A percentile compares a stretch with the other conserved stretches of the same genome.
phyloP scores from a whole-genome alignment of 257 asterid genomes.

The Hygrophila difformis region DNA sequence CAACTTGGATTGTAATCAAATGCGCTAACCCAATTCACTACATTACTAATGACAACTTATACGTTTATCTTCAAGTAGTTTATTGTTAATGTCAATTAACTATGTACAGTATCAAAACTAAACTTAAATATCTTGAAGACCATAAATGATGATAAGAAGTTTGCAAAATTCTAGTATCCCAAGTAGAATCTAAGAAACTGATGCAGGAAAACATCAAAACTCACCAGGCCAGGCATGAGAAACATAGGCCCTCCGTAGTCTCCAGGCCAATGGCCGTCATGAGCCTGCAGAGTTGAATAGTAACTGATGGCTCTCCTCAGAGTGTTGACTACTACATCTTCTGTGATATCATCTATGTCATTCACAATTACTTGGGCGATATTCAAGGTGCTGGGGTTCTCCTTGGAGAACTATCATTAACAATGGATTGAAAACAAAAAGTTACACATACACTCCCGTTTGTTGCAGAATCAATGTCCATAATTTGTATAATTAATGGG shows the following conservation, averaged over 20 bases:
- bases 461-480: too few species aligned
- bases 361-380: conserved; percentile 71
- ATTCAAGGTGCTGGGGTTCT: conserved; percentile 32
- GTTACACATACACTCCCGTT: background rate
- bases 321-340: conserved; percentile 56
- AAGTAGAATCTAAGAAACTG: too few species aligned
- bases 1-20: background rate
- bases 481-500: too few species aligned
- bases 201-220: conserved; percentile 14
- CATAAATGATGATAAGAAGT: too few species aligned
- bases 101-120: too few species aligned
- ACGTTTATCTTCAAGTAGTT: too few species aligned
- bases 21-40: background rate
- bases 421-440: conserved; percentile 11
- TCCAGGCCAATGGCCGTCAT: conserved; percentile 98
- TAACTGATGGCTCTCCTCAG: conserved; percentile 71
- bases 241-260: conserved; percentile 99
- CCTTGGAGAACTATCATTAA: conserved; percentile 64
- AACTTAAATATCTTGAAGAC: too few species aligned
- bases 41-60: background rate
- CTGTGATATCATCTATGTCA: conserved; percentile 64
- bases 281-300: conserved; percentile 78
- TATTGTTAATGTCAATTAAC: too few species aligned
- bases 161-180: too few species aligned
- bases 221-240: conserved; percentile 95